Base-by-base conservation (phyloP, 176 grass and related monocot genomes). In the Ampelocalamus luodianensis region DNA sequence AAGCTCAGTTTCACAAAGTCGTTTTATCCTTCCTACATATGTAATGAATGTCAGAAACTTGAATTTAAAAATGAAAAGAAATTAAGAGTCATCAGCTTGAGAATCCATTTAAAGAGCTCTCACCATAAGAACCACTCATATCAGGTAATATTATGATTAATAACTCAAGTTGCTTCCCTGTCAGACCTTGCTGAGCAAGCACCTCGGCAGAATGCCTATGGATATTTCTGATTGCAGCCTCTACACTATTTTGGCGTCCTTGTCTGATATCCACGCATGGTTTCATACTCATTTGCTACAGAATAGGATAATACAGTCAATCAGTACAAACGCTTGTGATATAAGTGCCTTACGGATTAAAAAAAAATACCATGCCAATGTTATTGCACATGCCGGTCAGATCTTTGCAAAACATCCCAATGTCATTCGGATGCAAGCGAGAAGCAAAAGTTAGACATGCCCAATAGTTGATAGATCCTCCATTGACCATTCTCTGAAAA, bases 1-100 rank as follows among this genome's bases (percentile, higher is more conserved):
- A 38, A 95, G 83, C 65, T 93, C 91, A 0, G 91, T 95, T 81
- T 95, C 91, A 87, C 88, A 95, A 58, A 95, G 64, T n/a, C 76
- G 46, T 60, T 95, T 93, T 71, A 90, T 87, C 62, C 69, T 91
- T 54, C 93, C 93, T 95, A 45, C 27, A 91, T 40, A 39, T 49
- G 27, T 45, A 65, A 83, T 9, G 56, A 63, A n/a, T 37, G 20
- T 10, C 27, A 87, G 23, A 69, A 68, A 65, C 16, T 74, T 63
- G 10, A 44, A 34, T 53, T 68, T 49, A 76, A 74, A 73, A 53
- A 39, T 7, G 3, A 17, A 72, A 29, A 26, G 3, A 48, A 46
- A 70, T 27, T 24, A 8, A 72, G 22, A 94, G 72, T 17, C 10
- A 55, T 22, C 17, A 29, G 6, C 16, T 32, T 22, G 4, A 37